Evolutionary conservation across 1,139 yeast species (phyloP).

Genomic region (Suhomyces bolitotheri): DNA sequence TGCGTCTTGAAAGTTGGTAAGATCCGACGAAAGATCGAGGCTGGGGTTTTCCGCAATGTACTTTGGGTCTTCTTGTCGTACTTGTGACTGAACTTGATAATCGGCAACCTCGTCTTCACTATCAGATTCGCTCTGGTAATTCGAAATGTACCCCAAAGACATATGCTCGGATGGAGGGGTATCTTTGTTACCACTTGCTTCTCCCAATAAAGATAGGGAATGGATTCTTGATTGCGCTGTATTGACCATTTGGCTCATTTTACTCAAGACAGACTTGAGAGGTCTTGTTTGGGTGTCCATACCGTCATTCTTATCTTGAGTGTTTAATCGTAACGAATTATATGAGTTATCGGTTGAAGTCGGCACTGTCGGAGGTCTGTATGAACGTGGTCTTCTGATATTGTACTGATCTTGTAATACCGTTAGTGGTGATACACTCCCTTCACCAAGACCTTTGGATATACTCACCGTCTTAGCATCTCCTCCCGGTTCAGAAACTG

Average conservation of each 20-base stretch:
- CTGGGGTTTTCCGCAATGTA: constrained; percentile 1
- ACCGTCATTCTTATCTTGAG: not conserved
- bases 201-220: too few relatives aligned
- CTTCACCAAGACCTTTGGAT: not conserved
- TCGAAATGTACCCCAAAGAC: constrained; percentile 10
- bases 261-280: not conserved
- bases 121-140: constrained; percentile 33
- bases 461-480: too few relatives aligned
- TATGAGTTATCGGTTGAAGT: constrained; percentile 26
- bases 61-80: constrained; percentile 2
- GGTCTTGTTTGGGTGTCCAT: not conserved
- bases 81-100: too few relatives aligned
- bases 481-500: too few relatives aligned
- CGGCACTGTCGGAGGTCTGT: constrained; percentile 1
- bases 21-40: constrained; percentile 6
- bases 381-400: constrained; percentile 23
- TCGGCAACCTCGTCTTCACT: constrained; percentile 18
- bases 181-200: constrained; percentile 18
- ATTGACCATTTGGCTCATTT: not conserved
- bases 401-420: constrained; percentile 33
- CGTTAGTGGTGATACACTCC: constrained; percentile 31
- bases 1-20: constrained; percentile 20
- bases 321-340: not conserved
- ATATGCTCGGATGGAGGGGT: not conserved
- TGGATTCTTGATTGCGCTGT: not conserved